These are phyloP conservation scores for Ceratocystis harringtonii DNA, from an alignment of 2,329 filamentous ascomycete genomes.

Conservation along the genomic window DNA sequence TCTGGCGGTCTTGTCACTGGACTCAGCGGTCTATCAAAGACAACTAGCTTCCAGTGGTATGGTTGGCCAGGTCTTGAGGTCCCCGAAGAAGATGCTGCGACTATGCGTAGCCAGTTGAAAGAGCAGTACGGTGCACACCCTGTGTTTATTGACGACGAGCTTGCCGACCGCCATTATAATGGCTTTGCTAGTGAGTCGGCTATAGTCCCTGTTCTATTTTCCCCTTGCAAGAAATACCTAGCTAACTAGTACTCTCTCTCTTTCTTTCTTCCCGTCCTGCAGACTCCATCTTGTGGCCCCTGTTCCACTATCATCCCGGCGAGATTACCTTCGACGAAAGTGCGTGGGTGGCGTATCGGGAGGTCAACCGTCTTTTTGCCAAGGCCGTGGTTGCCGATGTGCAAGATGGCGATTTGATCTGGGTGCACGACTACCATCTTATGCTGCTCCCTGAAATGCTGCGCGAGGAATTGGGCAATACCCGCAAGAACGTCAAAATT, in stretches of 20 bases:
- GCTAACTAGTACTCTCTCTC: background rate
- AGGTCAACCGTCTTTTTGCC: constrained; percentile 86
- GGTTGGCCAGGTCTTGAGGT: constrained; percentile 93
- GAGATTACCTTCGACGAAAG: constrained; percentile 97
- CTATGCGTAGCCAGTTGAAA: constrained; percentile 63
- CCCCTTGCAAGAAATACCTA: background rate
- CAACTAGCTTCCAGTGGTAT: constrained; percentile 94
- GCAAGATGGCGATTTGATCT: constrained; percentile 84
- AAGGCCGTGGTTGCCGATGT: constrained; percentile 76
- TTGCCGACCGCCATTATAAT: constrained; percentile 93
- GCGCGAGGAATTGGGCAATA: constrained; percentile 67
- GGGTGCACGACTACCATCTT: constrained; percentile 97
- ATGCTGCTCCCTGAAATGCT: constrained; percentile 96
- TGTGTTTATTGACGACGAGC: constrained; percentile 83
- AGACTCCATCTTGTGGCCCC: constrained; percentile 96
- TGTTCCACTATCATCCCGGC: constrained; percentile 97
- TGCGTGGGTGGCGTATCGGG: constrained; percentile 82
- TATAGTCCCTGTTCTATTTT: too few relatives aligned
- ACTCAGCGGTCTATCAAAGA: constrained; percentile 78
- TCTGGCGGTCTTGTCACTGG: constrained; percentile 92
- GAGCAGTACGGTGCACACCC: constrained; percentile 81
- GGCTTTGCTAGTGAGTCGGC: constrained; percentile 75
- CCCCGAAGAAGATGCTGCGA: constrained; percentile 63
- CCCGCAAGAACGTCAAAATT: constrained; percentile 86
- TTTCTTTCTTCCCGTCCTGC: background rate